These are phyloP conservation scores for Aspergillus clavatus DNA, from an alignment of 2,329 filamentous ascomycete species.

Conservation along the genomic window DNA sequence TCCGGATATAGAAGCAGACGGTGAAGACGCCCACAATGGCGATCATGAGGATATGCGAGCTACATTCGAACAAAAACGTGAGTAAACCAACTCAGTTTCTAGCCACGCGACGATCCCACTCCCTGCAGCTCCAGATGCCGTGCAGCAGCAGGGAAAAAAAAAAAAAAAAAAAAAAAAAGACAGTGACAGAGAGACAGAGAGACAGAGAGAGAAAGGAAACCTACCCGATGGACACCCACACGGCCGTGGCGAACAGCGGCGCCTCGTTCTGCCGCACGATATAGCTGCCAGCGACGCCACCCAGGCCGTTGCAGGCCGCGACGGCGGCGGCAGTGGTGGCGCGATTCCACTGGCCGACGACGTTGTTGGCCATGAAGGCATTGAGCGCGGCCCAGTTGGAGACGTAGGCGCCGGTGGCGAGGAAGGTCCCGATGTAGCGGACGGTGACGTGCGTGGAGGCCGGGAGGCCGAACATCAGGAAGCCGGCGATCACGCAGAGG, in stretches of 20 bases:
- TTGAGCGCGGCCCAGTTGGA: constrained; percentile 65
- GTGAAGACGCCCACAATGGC: constrained; percentile 50
- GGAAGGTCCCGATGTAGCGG: constrained; percentile 60
- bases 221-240: constrained; percentile 61
- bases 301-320: constrained; percentile 58
- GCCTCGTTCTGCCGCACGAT: constrained; percentile 60
- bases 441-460: constrained; percentile 51
- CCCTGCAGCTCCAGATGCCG: too few species aligned
- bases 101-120: too few species aligned
- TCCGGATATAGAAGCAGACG: constrained; percentile 50
- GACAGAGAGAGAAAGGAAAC: constrained; percentile 1
- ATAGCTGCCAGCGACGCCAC: constrained; percentile 62
- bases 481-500: constrained; percentile 57
- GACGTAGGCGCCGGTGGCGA: constrained; percentile 64
- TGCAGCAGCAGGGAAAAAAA: too few species aligned
- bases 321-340: constrained; percentile 58
- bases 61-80: constrained; percentile 6
- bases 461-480: constrained; percentile 61
- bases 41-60: constrained; percentile 58
- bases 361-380: constrained; percentile 59
- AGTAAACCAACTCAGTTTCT: background rate
- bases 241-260: constrained; percentile 59
- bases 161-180: too few species aligned
- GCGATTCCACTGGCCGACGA: constrained; percentile 61
- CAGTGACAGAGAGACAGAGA: too few species aligned